phyloP scores from a whole-genome alignment of 2,329 filamentous ascomycete genomes.

The Diplodia intermedia region DNA sequence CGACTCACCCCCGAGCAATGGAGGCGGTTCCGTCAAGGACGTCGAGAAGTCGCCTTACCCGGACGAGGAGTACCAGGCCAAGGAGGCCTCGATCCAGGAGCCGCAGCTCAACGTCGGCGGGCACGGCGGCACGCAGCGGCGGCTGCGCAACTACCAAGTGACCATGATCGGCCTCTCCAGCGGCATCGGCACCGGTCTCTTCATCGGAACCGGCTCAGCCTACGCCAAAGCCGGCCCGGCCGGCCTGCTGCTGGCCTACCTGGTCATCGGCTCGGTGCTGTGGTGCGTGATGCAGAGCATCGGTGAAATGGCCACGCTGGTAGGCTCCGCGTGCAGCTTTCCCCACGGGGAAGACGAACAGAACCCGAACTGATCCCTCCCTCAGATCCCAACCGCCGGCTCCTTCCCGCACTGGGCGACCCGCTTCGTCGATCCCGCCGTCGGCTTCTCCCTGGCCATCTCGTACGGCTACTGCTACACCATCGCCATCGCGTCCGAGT shows the following conservation, averaged over 20 bases:
- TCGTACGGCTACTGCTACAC: conserved; percentile 93
- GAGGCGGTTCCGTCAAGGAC: neutral
- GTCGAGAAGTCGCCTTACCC: conserved; percentile 4
- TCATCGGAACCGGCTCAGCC: conserved; percentile 72
- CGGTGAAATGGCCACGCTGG: conserved; percentile 88
- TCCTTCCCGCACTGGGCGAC: conserved; percentile 95
- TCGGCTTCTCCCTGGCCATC: conserved; percentile 96
- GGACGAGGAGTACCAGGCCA: neutral
- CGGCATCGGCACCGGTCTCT: conserved; percentile 66
- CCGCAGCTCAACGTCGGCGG: conserved; percentile 23
- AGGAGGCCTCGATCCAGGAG: conserved; percentile 19
- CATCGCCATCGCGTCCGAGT: conserved; percentile 80
- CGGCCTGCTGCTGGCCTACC: conserved; percentile 46
- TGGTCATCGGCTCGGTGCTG: conserved; percentile 81
- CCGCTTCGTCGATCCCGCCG: conserved; percentile 89
- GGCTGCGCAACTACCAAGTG: conserved; percentile 20
- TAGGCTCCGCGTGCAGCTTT: neutral
- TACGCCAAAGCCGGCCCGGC: conserved; percentile 50
- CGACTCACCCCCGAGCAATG: neutral
- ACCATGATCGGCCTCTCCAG: conserved; percentile 42
- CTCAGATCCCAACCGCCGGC: conserved; percentile 76
- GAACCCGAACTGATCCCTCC: too few species aligned
- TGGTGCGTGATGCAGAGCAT: conserved; percentile 92
- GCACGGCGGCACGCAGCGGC: conserved; percentile 17
- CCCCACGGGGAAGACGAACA: neutral